phyloP scores from a whole-genome alignment of 257 asterid genomes.

The Paulownia fortunei region DNA sequence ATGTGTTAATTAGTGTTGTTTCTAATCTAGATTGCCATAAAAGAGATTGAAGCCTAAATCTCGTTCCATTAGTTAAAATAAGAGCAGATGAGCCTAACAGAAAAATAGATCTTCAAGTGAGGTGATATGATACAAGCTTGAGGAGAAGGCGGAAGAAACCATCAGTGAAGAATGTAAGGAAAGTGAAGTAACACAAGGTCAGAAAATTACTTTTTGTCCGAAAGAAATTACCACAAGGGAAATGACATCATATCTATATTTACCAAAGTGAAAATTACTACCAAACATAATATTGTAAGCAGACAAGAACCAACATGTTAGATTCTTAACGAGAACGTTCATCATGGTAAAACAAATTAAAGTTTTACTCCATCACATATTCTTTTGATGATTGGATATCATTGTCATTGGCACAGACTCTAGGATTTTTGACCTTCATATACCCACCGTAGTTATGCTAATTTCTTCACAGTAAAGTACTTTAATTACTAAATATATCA shows the following conservation, averaged over 20 bases:
- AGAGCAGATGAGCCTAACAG: conserved; percentile 12
- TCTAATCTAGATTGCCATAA: not conserved
- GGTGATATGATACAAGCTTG: not conserved
- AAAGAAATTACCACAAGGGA: not conserved
- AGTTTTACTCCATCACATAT: not conserved
- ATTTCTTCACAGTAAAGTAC: not conserved
- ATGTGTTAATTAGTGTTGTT: not conserved
- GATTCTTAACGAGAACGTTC: not conserved
- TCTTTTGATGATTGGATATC: not conserved
- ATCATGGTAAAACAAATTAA: not conserved
- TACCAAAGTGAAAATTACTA: not conserved
- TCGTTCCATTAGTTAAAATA: not conserved
- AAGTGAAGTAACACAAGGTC: not conserved
- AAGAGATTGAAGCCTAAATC: not conserved
- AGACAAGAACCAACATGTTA: not conserved
- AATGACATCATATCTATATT: not conserved
- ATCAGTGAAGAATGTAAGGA: not conserved
- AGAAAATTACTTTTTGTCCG: not conserved
- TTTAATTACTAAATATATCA: not conserved
- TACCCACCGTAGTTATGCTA: not conserved
- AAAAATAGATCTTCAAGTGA: not conserved
- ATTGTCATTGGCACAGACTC: not conserved
- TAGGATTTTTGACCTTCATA: not conserved
- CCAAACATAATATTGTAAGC: not conserved
- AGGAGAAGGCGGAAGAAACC: not conserved